Evolutionary conservation across 2,329 filamentous ascomycete species (phyloP).

Genomic region (Colletotrichum sp.): DNA sequence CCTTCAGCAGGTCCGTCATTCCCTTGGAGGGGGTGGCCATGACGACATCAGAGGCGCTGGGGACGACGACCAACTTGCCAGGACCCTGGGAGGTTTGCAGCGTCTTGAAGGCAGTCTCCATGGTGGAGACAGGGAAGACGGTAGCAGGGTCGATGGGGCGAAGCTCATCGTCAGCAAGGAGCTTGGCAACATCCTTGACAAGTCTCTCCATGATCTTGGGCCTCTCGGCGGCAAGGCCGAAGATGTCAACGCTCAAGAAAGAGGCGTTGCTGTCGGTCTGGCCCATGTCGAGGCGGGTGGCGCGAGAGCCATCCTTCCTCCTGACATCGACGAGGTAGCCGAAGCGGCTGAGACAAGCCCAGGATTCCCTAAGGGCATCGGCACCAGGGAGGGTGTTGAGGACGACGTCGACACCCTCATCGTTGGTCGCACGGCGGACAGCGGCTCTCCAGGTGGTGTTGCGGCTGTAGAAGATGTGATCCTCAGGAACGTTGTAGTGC

Average conservation of each 20-base stretch:
- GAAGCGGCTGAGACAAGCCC: constrained; percentile 47
- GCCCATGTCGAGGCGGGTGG: constrained; percentile 51
- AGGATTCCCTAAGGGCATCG: constrained; percentile 45
- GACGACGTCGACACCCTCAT: constrained; percentile 39
- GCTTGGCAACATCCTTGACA: constrained; percentile 38
- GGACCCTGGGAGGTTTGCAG: constrained; percentile 38
- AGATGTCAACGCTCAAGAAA: constrained; percentile 51
- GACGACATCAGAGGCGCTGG: constrained; percentile 44
- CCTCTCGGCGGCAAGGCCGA: constrained; percentile 45
- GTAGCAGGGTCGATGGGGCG: constrained; percentile 40
- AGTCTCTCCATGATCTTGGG: constrained; percentile 45
- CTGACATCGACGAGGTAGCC: constrained; percentile 53
- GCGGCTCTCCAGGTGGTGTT: constrained; percentile 33
- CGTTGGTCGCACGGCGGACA: constrained; percentile 31
- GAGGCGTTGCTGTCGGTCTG: constrained; percentile 52
- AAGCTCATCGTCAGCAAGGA: constrained; percentile 38
- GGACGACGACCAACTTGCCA: constrained; percentile 52
- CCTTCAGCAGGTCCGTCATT: constrained; percentile 37
- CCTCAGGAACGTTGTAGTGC: constrained; percentile 29
- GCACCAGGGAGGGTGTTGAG: constrained; percentile 49
- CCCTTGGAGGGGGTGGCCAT: constrained; percentile 42
- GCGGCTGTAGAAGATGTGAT: constrained; percentile 32
- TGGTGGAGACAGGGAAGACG: constrained; percentile 40
- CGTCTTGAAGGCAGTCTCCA: constrained; percentile 40
- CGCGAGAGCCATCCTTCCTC: constrained; percentile 41